Evolutionary conservation across 768 basidiomycete genomes (phyloP).

Genomic region (Lactarius hengduanensis): DNA sequence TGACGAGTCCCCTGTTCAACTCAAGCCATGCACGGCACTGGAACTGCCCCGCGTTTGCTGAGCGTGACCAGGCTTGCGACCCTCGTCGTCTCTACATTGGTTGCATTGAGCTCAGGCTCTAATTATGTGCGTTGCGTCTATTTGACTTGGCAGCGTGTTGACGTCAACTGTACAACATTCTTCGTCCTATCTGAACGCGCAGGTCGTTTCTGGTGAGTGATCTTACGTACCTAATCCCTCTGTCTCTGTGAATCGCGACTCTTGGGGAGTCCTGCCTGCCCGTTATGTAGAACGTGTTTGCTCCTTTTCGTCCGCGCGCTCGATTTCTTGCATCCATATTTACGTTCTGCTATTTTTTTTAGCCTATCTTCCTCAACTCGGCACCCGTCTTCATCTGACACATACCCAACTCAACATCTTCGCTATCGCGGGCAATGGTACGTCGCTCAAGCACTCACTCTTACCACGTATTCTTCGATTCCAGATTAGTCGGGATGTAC

Average conservation of each 20-base stretch:
- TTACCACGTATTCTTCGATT: slow-evolving; percentile 6
- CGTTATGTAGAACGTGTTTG: not conserved
- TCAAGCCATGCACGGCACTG: slow-evolving; percentile 2
- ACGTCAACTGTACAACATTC: not conserved
- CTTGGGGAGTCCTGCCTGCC: not conserved
- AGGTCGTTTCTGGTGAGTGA: slow-evolving; percentile 42
- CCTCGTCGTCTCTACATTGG: slow-evolving; percentile 55
- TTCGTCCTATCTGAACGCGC: not conserved
- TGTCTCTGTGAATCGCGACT: slow-evolving; percentile 3
- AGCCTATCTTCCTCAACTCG: slow-evolving; percentile 89
- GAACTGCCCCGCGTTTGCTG: slow-evolving; percentile 1
- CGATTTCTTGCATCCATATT: slow-evolving; percentile 1
- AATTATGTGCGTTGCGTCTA: slow-evolving; percentile 58
- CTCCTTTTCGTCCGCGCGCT: not conserved
- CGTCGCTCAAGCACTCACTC: slow-evolving; percentile 29
- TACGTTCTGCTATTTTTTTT: not conserved
- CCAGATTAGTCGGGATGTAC: slow-evolving; percentile 67
- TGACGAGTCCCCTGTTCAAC: not conserved
- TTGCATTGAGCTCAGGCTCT: slow-evolving; percentile 64
- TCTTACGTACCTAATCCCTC: too few relatives aligned
- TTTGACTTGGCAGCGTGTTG: not conserved
- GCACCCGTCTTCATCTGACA: slow-evolving; percentile 65
- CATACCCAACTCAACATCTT: slow-evolving; percentile 84
- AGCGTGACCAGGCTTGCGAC: slow-evolving; percentile 18
- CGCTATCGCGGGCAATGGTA: slow-evolving; percentile 76